A percentile compares a stretch with the other conserved stretches of the same genome.
phyloP scores from a whole-genome alignment of 202 grass and related monocot species.

The Zizania palustris region DNA sequence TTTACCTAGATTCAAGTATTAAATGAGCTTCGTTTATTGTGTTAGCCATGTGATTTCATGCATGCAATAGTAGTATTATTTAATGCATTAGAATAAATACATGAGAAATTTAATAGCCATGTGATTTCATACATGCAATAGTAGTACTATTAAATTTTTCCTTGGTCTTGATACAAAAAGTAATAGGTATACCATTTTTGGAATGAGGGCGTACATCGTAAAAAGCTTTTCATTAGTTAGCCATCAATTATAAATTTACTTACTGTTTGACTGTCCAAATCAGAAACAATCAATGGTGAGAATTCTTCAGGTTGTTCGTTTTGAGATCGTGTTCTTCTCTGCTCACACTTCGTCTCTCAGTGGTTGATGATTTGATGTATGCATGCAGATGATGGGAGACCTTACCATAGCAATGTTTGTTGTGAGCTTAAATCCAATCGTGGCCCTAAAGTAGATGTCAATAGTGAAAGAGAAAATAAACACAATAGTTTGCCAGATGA shows the following conservation, averaged over 20 bases:
- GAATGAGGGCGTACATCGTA: too few species aligned
- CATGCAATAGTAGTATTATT: too few species aligned
- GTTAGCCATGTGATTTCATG: too few species aligned
- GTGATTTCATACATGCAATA: too few species aligned
- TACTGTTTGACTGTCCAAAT: constrained; percentile 21
- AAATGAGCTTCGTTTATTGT: too few species aligned
- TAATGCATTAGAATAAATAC: too few species aligned
- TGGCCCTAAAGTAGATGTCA: constrained; percentile 39
- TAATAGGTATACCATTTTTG: too few species aligned
- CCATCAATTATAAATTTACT: constrained; percentile 19
- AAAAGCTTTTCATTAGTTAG: constrained; percentile 11
- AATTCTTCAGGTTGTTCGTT: background rate
- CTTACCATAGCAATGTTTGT: constrained; percentile 36
- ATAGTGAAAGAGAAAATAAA: constrained; percentile 45
- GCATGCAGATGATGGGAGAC: constrained; percentile 47
- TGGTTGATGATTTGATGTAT: constrained; percentile 15
- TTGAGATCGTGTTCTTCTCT: constrained; percentile 2
- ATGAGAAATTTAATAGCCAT: too few species aligned
- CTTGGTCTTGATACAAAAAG: too few species aligned
- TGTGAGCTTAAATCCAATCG: constrained; percentile 41
- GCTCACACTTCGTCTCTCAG: constrained; percentile 20
- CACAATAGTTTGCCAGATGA: constrained; percentile 35
- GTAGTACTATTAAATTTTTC: too few species aligned
- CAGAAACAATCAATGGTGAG: constrained; percentile 13
- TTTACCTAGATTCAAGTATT: too few species aligned